Conservation (phyloP, 257 asterid species). For the Prunella vulgaris region DNA sequence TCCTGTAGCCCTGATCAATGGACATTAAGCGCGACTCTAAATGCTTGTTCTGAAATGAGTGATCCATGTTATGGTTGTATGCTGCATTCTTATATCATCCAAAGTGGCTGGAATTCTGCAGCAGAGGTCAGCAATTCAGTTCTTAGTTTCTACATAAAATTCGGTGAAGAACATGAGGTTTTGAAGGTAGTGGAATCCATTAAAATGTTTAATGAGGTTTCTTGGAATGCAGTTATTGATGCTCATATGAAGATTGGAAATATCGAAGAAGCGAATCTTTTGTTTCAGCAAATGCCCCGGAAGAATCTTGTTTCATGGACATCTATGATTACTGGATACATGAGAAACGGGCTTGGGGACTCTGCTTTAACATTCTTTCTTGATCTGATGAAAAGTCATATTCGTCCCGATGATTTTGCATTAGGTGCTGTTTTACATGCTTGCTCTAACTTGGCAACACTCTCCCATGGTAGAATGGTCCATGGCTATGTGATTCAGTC, state of each 20-base stretch:
- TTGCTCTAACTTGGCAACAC: slow-evolving; percentile 48
- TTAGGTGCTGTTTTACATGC: slow-evolving; percentile 72
- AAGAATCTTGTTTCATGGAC: slow-evolving; percentile 69
- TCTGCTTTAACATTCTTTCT: slow-evolving; percentile 38
- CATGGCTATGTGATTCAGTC: slow-evolving; percentile 40
- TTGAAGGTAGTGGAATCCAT: slow-evolving; percentile 36
- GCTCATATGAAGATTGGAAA: slow-evolving; percentile 69
- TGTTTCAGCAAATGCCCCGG: slow-evolving; percentile 36
- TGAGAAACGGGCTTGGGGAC: slow-evolving; percentile 52
- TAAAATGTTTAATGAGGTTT: slow-evolving; percentile 36
- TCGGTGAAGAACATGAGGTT: slow-evolving; percentile 42
- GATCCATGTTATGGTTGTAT: slow-evolving; percentile 33
- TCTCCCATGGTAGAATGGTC: slow-evolving; percentile 40
- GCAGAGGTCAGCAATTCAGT: slow-evolving; percentile 61
- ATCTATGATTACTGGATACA: slow-evolving; percentile 55
- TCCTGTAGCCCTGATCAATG: slow-evolving; percentile 51
- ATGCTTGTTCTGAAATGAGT: slow-evolving; percentile 45
- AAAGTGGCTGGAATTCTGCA: slow-evolving; percentile 61
- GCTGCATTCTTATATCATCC: slow-evolving; percentile 43
- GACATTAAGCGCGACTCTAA: slow-evolving; percentile 59
- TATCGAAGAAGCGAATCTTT: slow-evolving; percentile 34
- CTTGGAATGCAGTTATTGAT: slow-evolving; percentile 62
- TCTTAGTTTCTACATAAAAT: slow-evolving; percentile 49
- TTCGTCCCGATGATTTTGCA: slow-evolving; percentile 53
- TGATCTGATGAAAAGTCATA: slow-evolving; percentile 30